These are phyloP conservation scores for Ophiocordyceps robertsii DNA, from an alignment of 2,329 filamentous ascomycete genomes.

Conservation along the genomic window DNA sequence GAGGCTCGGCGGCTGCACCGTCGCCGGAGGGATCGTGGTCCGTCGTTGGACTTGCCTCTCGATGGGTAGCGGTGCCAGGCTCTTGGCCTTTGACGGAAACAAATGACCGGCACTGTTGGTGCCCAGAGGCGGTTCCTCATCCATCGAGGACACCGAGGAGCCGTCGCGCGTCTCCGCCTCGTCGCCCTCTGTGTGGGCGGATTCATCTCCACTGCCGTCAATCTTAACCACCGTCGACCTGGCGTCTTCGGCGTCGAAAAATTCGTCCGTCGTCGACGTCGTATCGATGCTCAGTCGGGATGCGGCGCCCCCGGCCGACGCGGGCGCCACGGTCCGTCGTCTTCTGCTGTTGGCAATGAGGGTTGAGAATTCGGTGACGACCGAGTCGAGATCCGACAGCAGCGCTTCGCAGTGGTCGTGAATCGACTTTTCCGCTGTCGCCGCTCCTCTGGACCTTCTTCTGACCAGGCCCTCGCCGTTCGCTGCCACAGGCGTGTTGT, in stretches of 20 bases:
- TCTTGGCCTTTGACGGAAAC: slow-evolving; percentile 66
- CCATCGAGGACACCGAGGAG: slow-evolving; percentile 46
- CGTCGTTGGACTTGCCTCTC: slow-evolving; percentile 51
- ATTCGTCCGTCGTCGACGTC: slow-evolving; percentile 61
- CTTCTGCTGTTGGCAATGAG: slow-evolving; percentile 70
- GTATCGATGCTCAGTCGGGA: slow-evolving; percentile 65
- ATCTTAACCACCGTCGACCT: slow-evolving; percentile 63
- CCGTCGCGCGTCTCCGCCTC: slow-evolving; percentile 23
- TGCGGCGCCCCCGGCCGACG: slow-evolving; percentile 27
- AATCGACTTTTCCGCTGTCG: slow-evolving; percentile 48
- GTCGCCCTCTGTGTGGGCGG: slow-evolving; percentile 6
- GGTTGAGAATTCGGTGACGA: slow-evolving; percentile 68
- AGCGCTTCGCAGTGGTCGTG: slow-evolving; percentile 75
- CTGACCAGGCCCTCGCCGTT: slow-evolving; percentile 18
- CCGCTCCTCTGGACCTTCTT: slow-evolving; percentile 21
- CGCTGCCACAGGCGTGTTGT: slow-evolving; percentile 16
- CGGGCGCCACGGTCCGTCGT: slow-evolving; percentile 46
- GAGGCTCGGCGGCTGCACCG: slow-evolving; percentile 71
- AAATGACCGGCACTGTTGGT: slow-evolving; percentile 48
- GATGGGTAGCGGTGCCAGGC: slow-evolving; percentile 64
- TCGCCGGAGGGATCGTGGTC: slow-evolving; percentile 56
- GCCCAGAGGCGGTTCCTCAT: slow-evolving; percentile 42
- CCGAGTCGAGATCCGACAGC: slow-evolving; percentile 71
- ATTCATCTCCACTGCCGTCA: slow-evolving; percentile 53
- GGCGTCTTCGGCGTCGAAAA: slow-evolving; percentile 74